phyloP scores from a whole-genome alignment of 306 rosid species.

The Carpinus viminea region DNA sequence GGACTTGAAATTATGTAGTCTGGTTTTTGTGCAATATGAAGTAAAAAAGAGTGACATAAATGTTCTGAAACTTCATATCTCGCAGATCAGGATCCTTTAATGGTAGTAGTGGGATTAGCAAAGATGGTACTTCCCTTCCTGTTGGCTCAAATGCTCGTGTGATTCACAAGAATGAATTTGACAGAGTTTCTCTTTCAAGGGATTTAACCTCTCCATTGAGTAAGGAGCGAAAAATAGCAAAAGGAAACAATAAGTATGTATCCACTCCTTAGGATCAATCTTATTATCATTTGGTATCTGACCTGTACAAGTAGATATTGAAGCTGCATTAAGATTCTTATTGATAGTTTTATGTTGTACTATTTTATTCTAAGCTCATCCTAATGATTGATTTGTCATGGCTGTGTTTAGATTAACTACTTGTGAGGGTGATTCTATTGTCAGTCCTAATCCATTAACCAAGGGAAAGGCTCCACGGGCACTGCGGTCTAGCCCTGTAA shows the following conservation, averaged over 20 bases:
- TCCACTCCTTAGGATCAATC: constrained; percentile 22
- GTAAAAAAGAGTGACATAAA: constrained; percentile 14
- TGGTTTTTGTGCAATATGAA: constrained; percentile 10
- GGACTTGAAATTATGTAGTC: constrained; percentile 2
- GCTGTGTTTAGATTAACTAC: constrained; percentile 48
- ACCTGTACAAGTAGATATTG: background rate
- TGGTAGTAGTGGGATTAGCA: constrained; percentile 43
- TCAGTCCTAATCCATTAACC: constrained; percentile 45
- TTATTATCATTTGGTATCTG: constrained; percentile 23
- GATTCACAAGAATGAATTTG: constrained; percentile 57
- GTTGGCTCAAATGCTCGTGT: constrained; percentile 45
- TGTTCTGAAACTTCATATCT: constrained; percentile 25
- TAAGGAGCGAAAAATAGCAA: constrained; percentile 50
- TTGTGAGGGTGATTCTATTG: constrained; percentile 50
- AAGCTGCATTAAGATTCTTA: constrained; percentile 8
- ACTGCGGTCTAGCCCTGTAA: constrained; percentile 57
- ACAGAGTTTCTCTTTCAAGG: constrained; percentile 52
- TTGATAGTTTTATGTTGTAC: constrained; percentile 5
- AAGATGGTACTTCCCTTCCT: constrained; percentile 54
- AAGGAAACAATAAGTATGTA: constrained; percentile 68
- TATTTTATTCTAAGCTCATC: constrained; percentile 9
- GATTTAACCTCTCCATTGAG: constrained; percentile 53
- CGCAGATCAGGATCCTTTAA: constrained; percentile 62
- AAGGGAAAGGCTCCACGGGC: constrained; percentile 81
- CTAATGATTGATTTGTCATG: background rate